Evolutionary conservation across 2,329 filamentous ascomycete genomes (phyloP).

Genomic region (Exophiala spinifera): DNA sequence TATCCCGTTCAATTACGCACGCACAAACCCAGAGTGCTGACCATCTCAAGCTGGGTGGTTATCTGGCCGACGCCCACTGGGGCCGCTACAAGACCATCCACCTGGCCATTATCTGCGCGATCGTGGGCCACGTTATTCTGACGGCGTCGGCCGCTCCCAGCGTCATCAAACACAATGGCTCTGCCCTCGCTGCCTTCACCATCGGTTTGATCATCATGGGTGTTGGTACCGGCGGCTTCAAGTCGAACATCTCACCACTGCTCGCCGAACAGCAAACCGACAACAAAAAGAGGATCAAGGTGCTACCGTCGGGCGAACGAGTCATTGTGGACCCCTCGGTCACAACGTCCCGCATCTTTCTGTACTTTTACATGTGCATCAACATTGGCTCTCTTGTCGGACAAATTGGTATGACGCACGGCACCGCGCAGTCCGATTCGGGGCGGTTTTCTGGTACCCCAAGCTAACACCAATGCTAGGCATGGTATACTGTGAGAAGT

Average conservation of each 20-base stretch:
- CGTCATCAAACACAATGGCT: constrained; percentile 58
- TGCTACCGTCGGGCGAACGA: constrained; percentile 58
- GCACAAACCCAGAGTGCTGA: not conserved
- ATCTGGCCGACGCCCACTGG: constrained; percentile 65
- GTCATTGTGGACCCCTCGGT: constrained; percentile 69
- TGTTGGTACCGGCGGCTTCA: constrained; percentile 77
- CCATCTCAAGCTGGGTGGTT: constrained; percentile 45
- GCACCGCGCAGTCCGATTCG: too few relatives aligned
- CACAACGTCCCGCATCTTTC: constrained; percentile 65
- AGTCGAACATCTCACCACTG: constrained; percentile 71
- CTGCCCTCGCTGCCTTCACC: constrained; percentile 62
- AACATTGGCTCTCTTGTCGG: constrained; percentile 63
- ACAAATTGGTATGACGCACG: constrained; percentile 60
- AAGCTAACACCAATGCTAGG: not conserved
- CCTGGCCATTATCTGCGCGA: constrained; percentile 61
- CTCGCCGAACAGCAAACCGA: constrained; percentile 69
- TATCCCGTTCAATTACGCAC: not conserved
- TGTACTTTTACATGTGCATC: constrained; percentile 70
- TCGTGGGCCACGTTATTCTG: constrained; percentile 64
- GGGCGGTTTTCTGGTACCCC: too few relatives aligned
- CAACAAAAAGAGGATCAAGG: constrained; percentile 56
- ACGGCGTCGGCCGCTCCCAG: constrained; percentile 62
- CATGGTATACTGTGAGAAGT: constrained; percentile 67
- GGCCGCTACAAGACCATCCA: constrained; percentile 70
- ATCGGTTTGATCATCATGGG: constrained; percentile 66